Evolutionary conservation across 78 protist species (phyloP), one percentile per base, ranked within the genome.

Genomic region (Dictyostelium capitatum): DNA sequence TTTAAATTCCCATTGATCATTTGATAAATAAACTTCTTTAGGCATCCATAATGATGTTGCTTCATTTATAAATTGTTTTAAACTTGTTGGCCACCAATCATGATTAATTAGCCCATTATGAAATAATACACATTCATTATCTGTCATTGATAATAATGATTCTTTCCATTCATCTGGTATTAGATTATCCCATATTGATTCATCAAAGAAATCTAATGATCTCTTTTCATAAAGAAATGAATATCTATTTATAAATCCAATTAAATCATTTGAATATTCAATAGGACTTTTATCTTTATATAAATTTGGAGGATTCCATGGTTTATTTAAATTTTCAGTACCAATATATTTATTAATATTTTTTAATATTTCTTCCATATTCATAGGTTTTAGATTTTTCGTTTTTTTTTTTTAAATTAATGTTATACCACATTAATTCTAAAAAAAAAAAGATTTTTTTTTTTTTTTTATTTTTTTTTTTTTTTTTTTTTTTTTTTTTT

Each of bases 141-240:
- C 92, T 2, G 47, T 75, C 78, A 85, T 48, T 17, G 37, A 23
- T 4, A 75, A 37, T 19, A 85, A 54, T 9, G 82, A n/a, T 15
- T 73, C 62, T 30, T n/a, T 43, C 92, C 92, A 85, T 10, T 75
- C 79, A 9, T 46, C 75, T 10, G 92, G 92, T 57, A 85, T 79
- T 51, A 85, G 47, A 20, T 32, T 15, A 19, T 14, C 12, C 82
- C 83, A 73, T 14, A 75, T 54, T 62, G 62, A 25, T 3, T 47
- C 37, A 3, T 37, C 11, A 85, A 56, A 85, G 78, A 85, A 85
- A 77, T 85, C 92, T 4, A 85, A 43, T 20, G 92, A 53, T 64
- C 92, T 85, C 25, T 46, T 59, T 30, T 30, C 12, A 73, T 57
- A 75, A 14, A 85, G 73, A 79, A 79, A 85, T 30, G 46, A 41